Evolutionary conservation across 2,329 filamentous ascomycete genomes (phyloP), one percentile per base, ranked within the genome.

Genomic region (Endothia cerciana): DNA sequence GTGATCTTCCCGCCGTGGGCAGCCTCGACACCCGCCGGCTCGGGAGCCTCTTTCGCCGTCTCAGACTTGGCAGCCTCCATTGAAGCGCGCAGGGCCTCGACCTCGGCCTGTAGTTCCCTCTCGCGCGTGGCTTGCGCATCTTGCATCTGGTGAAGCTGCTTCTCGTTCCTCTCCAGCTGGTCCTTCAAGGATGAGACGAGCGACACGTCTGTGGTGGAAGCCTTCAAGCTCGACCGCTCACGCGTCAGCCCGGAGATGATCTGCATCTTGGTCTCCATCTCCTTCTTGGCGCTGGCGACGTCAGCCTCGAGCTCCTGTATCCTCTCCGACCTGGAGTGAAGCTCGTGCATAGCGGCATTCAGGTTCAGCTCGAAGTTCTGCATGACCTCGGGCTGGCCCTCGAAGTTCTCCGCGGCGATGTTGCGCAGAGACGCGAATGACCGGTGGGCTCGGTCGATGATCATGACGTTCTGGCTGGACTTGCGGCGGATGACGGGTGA

Each of bases 211-310:
- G 97, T 89, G 8, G 93, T 91, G 30, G 91, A 91, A 2, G 76
- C 86, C 75, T 94, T 93, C 79, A 97, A 85, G 79, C 93, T 97
- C 3, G 93, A 94, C 66, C 96, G 86, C 78, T 99, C 96, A 63
- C 95, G 90, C 3, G 95, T 97, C 69, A 99, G 83, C 7, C 95
- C 95, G 38, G 93, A 92, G 72, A 99, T 98, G 74, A 99, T 94
- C 38, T 92, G 92, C 83, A 94, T 93, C 85, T 99, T 99, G 69
- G 87, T 89, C 75, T 99, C 95, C 90, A 98, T 97, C 77, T 99
- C 95, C 81, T 93, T 97, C 81, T 92, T 95, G 28, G 93, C 87
- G 4, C 88, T 89, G 33, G 89, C 83, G 65, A 97, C 87, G 71
- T 97, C 94, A 6, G 89, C 88, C 77, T 99, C 95, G 17, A 99